Base-by-base conservation (phyloP, 176 grass and related monocot species). In the Aegilops sharonensis region DNA sequence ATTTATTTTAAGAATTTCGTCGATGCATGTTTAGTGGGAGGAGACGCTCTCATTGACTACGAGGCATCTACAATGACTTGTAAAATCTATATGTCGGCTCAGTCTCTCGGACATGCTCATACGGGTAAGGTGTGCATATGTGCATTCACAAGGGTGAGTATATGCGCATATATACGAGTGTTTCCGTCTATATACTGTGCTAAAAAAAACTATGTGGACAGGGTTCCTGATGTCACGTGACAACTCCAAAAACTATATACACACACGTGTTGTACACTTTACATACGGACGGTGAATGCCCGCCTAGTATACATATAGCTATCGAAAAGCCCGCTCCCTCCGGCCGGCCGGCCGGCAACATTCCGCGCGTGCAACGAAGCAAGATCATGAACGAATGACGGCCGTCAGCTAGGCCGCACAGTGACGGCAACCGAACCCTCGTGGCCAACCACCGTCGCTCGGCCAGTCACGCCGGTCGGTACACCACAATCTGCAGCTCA, bases 401-500 rank as follows among this genome's bases (percentile, higher is more conserved):
- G 32, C 54, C 20, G 32, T 13, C 76, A 34, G 45, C 47, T 50
- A 9, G 47, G 31, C 36, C 63, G 43, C 6, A 25, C 30, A n/a
- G 52, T 67, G 25, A 25, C 74, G 64, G 25, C 47, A 6, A 14
- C 13, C 6, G 10, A 6, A 43, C 45, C 68, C 35, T 36, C 60
- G 71, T 5, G 21, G 81, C 57, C 72, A 11, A 73, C 11, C 23
- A 82, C 72, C 54, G 79, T 48, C 57, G 15, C 21, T 40, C 60
- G 43, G 31, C 24, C 63, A 12, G 64, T 83, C 88, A 21, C 31
- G 2, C 9, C 73, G 73, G 72, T 79, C 14, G 72, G 72, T 75
- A 31, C 73, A 90, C 79, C 23, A 77, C 57, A 17, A 86, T 29
- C 72, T 48, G 29, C 78, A 86, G 15, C 50, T 54, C 15, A 23